phyloP scores from a whole-genome alignment of 495 filamentous ascomycete genomes.

The Daldinia decipiens region DNA sequence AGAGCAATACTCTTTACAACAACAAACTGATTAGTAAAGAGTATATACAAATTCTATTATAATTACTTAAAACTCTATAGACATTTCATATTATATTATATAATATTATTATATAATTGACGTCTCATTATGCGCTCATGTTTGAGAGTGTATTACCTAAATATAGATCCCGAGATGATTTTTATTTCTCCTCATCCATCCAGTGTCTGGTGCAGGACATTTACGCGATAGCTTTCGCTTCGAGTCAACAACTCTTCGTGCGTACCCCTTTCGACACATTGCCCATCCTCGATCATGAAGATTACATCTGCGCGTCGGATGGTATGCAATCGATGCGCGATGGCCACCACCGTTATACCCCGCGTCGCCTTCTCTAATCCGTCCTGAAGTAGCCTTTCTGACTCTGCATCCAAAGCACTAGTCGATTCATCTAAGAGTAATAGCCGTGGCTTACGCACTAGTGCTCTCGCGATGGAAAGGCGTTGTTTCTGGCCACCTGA shows the following conservation, averaged over 20 bases:
- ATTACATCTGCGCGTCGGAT: constrained; percentile 80
- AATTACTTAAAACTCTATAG: neutral
- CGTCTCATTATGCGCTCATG: neutral
- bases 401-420: constrained; percentile 78
- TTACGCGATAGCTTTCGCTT: constrained; percentile 67
- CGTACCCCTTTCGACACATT: constrained; percentile 71
- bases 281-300: constrained; percentile 75
- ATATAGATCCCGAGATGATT: constrained; percentile 2
- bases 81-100: neutral
- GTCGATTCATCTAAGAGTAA: constrained; percentile 89
- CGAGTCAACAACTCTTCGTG: constrained; percentile 72
- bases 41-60: neutral
- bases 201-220: constrained; percentile 59
- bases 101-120: neutral
- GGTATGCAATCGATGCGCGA: constrained; percentile 82
- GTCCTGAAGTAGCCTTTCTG: constrained; percentile 75
- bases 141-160: neutral
- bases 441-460: constrained; percentile 81
- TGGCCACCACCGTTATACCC: constrained; percentile 82
- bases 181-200: constrained; percentile 30
- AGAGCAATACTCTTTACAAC: neutral
- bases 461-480: constrained; percentile 79
- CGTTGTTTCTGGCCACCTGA: constrained; percentile 72
- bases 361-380: constrained; percentile 74
- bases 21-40: neutral